Base-by-base conservation (phyloP, 2,329 filamentous ascomycete species). In the Aspergillus sp. region DNA sequence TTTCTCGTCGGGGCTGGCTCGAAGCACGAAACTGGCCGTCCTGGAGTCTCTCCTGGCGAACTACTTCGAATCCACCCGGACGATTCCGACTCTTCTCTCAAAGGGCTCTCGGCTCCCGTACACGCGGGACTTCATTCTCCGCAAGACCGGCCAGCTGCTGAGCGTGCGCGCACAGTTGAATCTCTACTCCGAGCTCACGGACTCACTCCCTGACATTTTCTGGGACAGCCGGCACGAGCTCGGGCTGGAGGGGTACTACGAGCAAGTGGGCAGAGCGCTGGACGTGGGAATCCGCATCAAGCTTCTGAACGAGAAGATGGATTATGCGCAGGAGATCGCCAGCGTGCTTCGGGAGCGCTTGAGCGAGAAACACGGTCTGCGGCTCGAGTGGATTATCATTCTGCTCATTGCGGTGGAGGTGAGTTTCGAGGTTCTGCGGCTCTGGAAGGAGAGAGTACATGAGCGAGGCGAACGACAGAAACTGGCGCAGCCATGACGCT, bases 341-440 rank as follows among this genome's bases (percentile, higher is more conserved):
- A 84, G 72, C 32, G 88, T 96, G 11, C 64, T 96, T 40, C 72
- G 91, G 36, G 86, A 95, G 58, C 79, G 88, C 54, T 71, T 93
- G 34, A 93, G 83, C 53, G 88, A 96, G 67, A 86, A 85, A 56
- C 86, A 96, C 53, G 82, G 85, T 11, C 76, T 88, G 17, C 72
- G 85, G 34, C 69, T 98, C 8, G 91, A 96, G 63, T 89, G 85
- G 82, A 93, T 93, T 48, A 96, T 98, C 55, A 96, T 98, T 49
- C 69, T 84, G 2, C 72, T 98, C 34, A 98, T 98, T 53, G 78
- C 84, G 1, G 82, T 96, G 20, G 91, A 98, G 62, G 88, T 96
- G 10, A 69, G 80, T 8, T 91, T 96, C 56, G 89, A 93, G 60
- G 67, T 95, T 40, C 68, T 83, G 41, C 69, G 82, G 35, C 69